Base-by-base conservation (phyloP, 495 filamentous ascomycete species). In the Penicillium odoratum region DNA sequence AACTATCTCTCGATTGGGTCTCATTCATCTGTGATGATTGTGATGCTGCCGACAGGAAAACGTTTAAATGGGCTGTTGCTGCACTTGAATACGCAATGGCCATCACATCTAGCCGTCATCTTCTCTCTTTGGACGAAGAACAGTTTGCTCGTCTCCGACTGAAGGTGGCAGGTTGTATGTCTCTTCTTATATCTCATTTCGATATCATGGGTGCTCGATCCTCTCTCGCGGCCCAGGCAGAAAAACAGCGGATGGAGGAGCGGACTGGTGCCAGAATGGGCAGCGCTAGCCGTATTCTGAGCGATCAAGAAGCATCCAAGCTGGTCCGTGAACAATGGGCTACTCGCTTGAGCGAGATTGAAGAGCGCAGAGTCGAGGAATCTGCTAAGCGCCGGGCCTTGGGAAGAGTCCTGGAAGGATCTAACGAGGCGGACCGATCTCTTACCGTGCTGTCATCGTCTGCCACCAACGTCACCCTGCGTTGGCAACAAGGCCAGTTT, bases 1-100 rank as follows among this genome's bases (percentile, higher is more conserved):
- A 92, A 59, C 81, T 98, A 34, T 91, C 94, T 21, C 81, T 98
- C 4, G 93, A 98, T 66, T 98, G 94, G 94, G 88, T 98, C 10
- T 91, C 90, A 63, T 98, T 98, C 64, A 92, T 98, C 54, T 96
- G 92, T 71, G 94, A 98, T 69, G 93, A 98, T 62, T 98, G 94
- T 74, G 83, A 93, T 64, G 88, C 94, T 5, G 88, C 91, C n/a
- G 93, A 98, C 69, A 81, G 92, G 55, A 94, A 92, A 72, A 97
- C 94, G 0, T 98, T 98, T 79, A 88, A 91, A 53, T 98, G 94
- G 94, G 91, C 94, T 18, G 94, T 98, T 40, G 83, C 89, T 54
- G 94, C 94, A 4, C 80, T 98, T 10, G 94, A 98, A 69, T 98
- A 97, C 67, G 90, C 92, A 26, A 97, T 97, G 94, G 82, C 88